Conservation (phyloP, 768 basidiomycete species). For the Pisolithus marmoratus region DNA sequence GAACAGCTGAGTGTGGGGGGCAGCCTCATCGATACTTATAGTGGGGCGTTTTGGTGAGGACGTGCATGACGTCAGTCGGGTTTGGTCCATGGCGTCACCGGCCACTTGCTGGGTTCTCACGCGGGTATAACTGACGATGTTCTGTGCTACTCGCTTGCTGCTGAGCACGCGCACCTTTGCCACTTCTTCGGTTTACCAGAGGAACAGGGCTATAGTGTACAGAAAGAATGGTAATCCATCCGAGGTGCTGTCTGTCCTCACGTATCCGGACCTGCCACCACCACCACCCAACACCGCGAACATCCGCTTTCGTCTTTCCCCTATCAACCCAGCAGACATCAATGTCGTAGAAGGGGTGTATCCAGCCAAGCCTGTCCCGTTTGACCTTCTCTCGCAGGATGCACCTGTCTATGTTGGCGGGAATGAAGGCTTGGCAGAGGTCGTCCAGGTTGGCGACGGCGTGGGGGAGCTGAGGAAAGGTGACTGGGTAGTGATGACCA, state of each 20-base stretch:
- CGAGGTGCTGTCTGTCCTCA: constrained; percentile 49
- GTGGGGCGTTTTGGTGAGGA: constrained; percentile 7
- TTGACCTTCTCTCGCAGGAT: constrained; percentile 29
- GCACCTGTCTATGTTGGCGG: constrained; percentile 56
- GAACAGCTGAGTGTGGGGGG: neutral
- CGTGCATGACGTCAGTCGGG: constrained; percentile 23
- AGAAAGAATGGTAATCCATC: constrained; percentile 53
- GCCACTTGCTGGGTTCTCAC: neutral
- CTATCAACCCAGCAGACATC: constrained; percentile 78
- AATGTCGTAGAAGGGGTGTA: constrained; percentile 84
- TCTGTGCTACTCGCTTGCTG: neutral
- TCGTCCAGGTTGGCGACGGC: constrained; percentile 54
- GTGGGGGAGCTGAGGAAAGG: constrained; percentile 43
- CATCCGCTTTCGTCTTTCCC: constrained; percentile 61
- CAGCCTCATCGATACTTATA: constrained; percentile 3
- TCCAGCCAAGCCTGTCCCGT: constrained; percentile 51
- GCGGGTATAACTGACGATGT: neutral
- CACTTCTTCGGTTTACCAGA: constrained; percentile 24
- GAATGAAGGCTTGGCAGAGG: constrained; percentile 71
- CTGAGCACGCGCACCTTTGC: constrained; percentile 17
- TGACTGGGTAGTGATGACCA: constrained; percentile 74
- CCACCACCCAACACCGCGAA: constrained; percentile 58
- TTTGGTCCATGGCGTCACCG: constrained; percentile 4
- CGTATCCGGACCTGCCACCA: constrained; percentile 45
- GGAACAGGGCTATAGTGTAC: constrained; percentile 65